Evolutionary conservation across 352 stramenopile genomes (phyloP).

Genomic region (Phytophthora foliorum): DNA sequence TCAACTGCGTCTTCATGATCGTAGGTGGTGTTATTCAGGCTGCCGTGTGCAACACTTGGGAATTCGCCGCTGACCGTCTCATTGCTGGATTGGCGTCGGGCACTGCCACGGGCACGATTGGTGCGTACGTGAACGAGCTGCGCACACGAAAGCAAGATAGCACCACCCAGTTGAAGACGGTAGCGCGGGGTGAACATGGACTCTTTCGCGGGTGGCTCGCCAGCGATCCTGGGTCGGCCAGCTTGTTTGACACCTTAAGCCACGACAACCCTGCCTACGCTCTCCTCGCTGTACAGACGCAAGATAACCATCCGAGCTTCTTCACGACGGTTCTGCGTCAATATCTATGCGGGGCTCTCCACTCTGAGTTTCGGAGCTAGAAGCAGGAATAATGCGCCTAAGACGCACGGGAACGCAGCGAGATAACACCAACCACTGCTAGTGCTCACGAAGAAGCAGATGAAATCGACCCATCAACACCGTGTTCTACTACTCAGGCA

Average conservation of each 20-base stretch:
- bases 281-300: constrained; percentile 34
- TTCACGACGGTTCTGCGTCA: constrained; percentile 25
- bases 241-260: constrained; percentile 25
- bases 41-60: constrained; percentile 17
- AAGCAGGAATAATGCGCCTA: constrained; percentile 32
- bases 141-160: too few relatives aligned
- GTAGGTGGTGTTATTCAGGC: constrained; percentile 35
- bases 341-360: constrained; percentile 31
- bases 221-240: constrained; percentile 22
- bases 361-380: constrained; percentile 25
- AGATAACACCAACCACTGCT: constrained; percentile 36
- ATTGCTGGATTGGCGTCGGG: constrained; percentile 18
- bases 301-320: constrained; percentile 30
- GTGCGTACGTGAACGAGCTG: constrained; percentile 25
- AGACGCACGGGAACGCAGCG: constrained; percentile 37
- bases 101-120: constrained; percentile 17
- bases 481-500: constrained; percentile 17
- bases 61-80: constrained; percentile 20
- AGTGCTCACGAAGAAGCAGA: constrained; percentile 9
- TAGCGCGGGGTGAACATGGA: constrained; percentile 17
- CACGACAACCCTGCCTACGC: constrained; percentile 27
- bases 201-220: constrained; percentile 17
- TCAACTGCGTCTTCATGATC: constrained; percentile 47
- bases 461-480: too few relatives aligned
- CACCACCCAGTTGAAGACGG: too few relatives aligned